Base-by-base conservation (phyloP, 1,139 yeast species). In the Kodamaea arcana region DNA sequence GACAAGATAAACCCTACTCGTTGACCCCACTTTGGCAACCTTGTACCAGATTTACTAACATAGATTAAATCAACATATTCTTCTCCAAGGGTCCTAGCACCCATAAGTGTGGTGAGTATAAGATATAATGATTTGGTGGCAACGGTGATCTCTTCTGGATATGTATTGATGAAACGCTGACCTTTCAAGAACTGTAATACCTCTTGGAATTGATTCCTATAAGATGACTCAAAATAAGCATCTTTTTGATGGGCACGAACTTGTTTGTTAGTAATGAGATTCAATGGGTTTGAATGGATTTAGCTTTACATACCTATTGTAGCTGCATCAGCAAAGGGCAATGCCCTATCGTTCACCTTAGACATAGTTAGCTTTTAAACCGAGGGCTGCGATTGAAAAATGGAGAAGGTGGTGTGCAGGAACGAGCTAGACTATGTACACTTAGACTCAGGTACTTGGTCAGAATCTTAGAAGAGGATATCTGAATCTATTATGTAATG, bases 231-330 rank as follows among this genome's bases (percentile, higher is more conserved):
- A 31, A 84, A 77, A 47, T 81, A 84, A 2, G 78, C 72, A 57
- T 90, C 97, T 54, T 90, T 90, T 51, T 88, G 97, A 54, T 85
- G 82, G 3, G 97, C 88, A 40, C 96, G 72, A 26, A 88, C 75
- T 64, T 32, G 11, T 25, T 18, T 39, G 51, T 51, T 50, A 50
- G 55, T 44, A 13, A 25, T 6, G n/a, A n/a, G n/a, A n/a, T n/a
- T n/a, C n/a, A n/a, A n/a, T 17, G 23, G 9, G 9, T 18, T 18
- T 18, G 22, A 18, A 6, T 18, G 9, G 6, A 18, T 7, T 14
- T 25, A 17, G 7, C 6, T 15, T 4, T 29, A 62, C 72, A 41
- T 64, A 65, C 72, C 72, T 43, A 69, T 68, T 0, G 74, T 67
- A 9, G 75, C 73, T 2, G 75, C 69, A 44, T 69, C 72, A 9